Conservation (phyloP, 1,284 basidiomycete genomes). For the Cryptococcus hybrid region DNA sequence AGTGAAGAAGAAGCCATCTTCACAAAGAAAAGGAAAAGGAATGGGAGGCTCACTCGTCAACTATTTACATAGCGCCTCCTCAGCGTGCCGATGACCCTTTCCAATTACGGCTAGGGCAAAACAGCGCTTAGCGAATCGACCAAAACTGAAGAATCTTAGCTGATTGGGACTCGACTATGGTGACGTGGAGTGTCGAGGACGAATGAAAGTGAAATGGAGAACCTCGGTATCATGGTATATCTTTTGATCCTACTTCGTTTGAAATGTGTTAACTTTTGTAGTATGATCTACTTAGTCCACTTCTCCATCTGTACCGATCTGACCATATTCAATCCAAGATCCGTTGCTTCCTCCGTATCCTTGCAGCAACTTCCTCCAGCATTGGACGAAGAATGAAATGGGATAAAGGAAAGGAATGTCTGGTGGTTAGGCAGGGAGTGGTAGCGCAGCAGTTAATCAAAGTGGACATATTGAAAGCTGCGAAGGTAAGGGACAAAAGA, state of each 20-base stretch:
- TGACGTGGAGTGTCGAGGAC: neutral
- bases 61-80: too few species aligned
- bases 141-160: neutral
- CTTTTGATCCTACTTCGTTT: neutral
- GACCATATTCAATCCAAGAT: conserved; percentile 43
- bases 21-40: neutral
- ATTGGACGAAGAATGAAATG: conserved; percentile 33
- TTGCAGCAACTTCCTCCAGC: conserved; percentile 27
- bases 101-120: too few species aligned
- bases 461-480: conserved; percentile 13
- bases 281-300: conserved; percentile 39
- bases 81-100: too few species aligned
- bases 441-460: conserved; percentile 23
- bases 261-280: conserved; percentile 4
- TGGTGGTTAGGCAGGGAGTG: conserved; percentile 34
- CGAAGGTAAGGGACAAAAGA: neutral
- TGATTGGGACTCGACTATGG: neutral
- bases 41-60: neutral
- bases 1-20: neutral
- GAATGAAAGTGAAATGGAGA: conserved; percentile 8
- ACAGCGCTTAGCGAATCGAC: neutral
- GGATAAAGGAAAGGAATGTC: conserved; percentile 38
- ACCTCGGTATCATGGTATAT: conserved; percentile 34
- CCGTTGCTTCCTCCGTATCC: conserved; percentile 42
- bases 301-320: conserved; percentile 38